phyloP scores from a whole-genome alignment of 2,329 filamentous ascomycete species.

The Alternaria conjuncta region DNA sequence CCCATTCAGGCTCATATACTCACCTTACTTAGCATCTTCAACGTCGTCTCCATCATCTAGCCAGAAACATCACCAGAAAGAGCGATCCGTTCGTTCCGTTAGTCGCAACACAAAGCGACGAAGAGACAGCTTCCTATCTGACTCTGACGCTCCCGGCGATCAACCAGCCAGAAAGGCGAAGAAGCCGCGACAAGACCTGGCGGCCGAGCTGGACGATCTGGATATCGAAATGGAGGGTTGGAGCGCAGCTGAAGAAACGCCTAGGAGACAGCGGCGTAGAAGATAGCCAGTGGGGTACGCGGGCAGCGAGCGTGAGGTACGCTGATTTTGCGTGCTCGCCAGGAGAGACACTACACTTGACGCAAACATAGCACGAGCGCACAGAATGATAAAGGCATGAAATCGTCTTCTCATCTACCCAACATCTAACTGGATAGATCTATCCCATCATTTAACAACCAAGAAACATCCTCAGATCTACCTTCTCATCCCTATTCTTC shows the following conservation, averaged over 20 bases:
- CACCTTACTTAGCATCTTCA: not conserved
- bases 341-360: not conserved
- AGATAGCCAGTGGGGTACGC: not conserved
- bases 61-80: not conserved
- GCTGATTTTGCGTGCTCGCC: too few species aligned
- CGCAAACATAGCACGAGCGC: too few species aligned
- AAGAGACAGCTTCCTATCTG: not conserved
- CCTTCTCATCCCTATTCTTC: not conserved
- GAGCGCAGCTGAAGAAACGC: not conserved
- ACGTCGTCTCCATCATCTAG: not conserved
- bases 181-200: not conserved
- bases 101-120: not conserved
- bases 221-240: conserved; percentile 5
- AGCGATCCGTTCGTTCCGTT: not conserved
- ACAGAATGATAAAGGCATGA: not conserved
- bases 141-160: not conserved
- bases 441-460: not conserved
- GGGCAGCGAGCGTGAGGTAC: not conserved
- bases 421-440: not conserved
- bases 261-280: not conserved
- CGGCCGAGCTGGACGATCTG: not conserved
- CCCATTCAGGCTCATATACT: not conserved
- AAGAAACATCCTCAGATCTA: not conserved
- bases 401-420: not conserved
- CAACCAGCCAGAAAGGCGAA: not conserved